Evolutionary conservation across 169 alveolate species (phyloP).

Genomic region (Cryptosporidium meleagridis): DNA sequence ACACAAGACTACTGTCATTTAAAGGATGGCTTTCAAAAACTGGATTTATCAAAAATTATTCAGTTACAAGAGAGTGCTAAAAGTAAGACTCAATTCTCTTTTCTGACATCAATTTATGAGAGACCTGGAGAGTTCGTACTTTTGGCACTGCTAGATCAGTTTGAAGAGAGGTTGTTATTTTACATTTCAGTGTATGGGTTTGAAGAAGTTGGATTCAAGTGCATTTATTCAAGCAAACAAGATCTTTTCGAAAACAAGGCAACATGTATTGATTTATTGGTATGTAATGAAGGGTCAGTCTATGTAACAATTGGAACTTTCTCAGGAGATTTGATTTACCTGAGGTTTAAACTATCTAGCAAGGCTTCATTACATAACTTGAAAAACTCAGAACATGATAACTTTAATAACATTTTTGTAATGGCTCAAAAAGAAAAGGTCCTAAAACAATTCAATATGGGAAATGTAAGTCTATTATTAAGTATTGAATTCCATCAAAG

Average conservation of each 20-base stretch:
- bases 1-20: not conserved
- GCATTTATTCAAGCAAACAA: not conserved
- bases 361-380: not conserved
- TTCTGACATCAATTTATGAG: not conserved
- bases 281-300: not conserved
- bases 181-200: not conserved
- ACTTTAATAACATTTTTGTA: not conserved
- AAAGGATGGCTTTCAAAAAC: not conserved
- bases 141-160: not conserved
- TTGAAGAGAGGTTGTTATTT: not conserved
- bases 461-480: not conserved
- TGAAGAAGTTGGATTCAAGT: conserved; percentile 6
- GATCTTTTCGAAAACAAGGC: not conserved
- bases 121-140: not conserved
- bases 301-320: conserved; percentile 37
- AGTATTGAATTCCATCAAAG: not conserved
- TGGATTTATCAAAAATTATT: not conserved
- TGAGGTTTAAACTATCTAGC: conserved; percentile 1
- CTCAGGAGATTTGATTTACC: conserved; percentile 42
- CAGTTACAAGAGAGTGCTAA: not conserved
- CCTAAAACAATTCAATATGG: conserved; percentile 42
- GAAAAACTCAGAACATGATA: not conserved
- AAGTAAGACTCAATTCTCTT: not conserved
- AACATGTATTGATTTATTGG: not conserved
- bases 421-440: conserved; percentile 17